These are phyloP conservation scores for Entelexis sorbosivorans DNA, from an alignment of 1,139 yeast genomes.

Conservation along the genomic window DNA sequence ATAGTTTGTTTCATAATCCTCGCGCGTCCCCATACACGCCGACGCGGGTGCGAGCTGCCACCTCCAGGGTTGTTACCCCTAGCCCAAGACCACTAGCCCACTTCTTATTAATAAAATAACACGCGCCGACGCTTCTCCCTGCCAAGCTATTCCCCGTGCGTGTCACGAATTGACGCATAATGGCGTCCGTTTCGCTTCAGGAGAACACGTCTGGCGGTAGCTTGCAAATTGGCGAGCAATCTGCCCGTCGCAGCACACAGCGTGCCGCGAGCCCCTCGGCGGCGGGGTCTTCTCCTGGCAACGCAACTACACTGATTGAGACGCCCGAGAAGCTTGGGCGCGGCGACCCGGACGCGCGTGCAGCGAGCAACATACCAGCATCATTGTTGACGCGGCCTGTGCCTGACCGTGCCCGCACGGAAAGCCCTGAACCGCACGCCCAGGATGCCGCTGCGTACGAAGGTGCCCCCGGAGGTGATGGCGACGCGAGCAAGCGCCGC, in stretches of 20 bases:
- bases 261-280: background rate
- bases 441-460: too few relatives aligned
- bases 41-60: background rate
- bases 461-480: too few relatives aligned
- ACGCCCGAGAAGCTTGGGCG: background rate
- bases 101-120: slow-evolving; percentile 2
- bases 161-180: background rate
- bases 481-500: too few relatives aligned
- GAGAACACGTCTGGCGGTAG: too few relatives aligned
- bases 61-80: background rate
- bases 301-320: background rate
- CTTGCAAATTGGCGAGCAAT: background rate
- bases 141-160: background rate
- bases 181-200: background rate
- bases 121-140: background rate
- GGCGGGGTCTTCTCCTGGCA: background rate
- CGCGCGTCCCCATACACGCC: too few relatives aligned
- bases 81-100: slow-evolving; percentile 5
- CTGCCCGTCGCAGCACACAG: background rate
- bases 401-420: background rate
- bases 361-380: background rate
- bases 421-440: background rate
- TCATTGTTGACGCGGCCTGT: background rate
- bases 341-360: background rate
- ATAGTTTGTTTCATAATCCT: too few relatives aligned